Percentiles rank a stretch among this genome's conserved stretches.
These are phyloP conservation scores for Alternaria sp. DNA, from an alignment of 2,329 filamentous ascomycete genomes.

Conservation along the genomic window DNA sequence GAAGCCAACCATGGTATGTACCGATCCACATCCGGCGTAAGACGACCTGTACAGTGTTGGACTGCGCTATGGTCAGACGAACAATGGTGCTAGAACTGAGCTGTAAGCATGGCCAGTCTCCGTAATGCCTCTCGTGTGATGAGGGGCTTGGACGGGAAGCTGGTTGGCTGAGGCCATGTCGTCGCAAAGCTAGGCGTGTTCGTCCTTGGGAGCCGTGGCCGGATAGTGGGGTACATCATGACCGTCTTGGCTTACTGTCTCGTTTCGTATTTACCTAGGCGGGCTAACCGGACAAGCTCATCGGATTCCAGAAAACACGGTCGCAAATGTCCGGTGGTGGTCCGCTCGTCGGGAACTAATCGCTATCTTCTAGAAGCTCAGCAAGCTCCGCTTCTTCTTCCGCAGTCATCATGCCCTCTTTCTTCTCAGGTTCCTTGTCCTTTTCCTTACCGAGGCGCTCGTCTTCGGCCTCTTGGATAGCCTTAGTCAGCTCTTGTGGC, in stretches of 20 bases:
- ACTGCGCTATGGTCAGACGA: slow-evolving; percentile 11
- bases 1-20: slow-evolving; percentile 27
- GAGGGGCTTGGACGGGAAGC: slow-evolving; percentile 8
- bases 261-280: slow-evolving; percentile 37
- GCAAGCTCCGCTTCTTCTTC: slow-evolving; percentile 95
- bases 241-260: slow-evolving; percentile 32
- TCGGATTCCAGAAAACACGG: slow-evolving; percentile 29
- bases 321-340: slow-evolving; percentile 26
- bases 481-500: slow-evolving; percentile 66
- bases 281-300: slow-evolving; percentile 31
- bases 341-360: slow-evolving; percentile 50
- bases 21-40: slow-evolving; percentile 30
- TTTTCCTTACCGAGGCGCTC: slow-evolving; percentile 58
- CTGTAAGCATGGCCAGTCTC: slow-evolving; percentile 18
- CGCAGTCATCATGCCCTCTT: slow-evolving; percentile 72
- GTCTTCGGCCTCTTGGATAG: slow-evolving; percentile 60
- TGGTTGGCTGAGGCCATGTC: slow-evolving; percentile 13
- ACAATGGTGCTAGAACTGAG: slow-evolving; percentile 15
- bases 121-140: slow-evolving; percentile 8
- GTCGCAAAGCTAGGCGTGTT: slow-evolving; percentile 23
- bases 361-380: slow-evolving; percentile 84
- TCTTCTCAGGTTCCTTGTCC: slow-evolving; percentile 55
- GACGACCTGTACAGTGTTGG: slow-evolving; percentile 17
- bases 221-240: slow-evolving; percentile 28
- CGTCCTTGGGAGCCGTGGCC: slow-evolving; percentile 24